Conservation (phyloP, 148 eudicot genomes). For the Polygonum maritimum region DNA sequence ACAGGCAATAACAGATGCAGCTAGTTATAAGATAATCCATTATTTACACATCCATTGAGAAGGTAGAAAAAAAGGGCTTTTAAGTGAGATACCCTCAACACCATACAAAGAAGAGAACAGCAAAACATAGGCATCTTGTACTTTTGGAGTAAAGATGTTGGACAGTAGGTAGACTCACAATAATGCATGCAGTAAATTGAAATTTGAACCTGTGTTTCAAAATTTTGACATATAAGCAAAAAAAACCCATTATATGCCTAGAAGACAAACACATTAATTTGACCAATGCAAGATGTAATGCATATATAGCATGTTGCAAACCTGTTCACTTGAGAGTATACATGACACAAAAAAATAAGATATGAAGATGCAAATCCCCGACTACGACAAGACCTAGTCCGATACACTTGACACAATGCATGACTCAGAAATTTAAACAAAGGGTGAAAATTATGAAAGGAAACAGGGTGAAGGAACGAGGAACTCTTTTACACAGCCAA, state of each 20-base stretch:
- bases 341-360: slow-evolving; percentile 6
- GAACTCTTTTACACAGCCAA: slow-evolving; percentile 6
- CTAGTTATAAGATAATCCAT: not conserved
- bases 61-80: not conserved
- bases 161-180: not conserved
- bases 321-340: slow-evolving; percentile 11
- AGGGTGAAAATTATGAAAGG: not conserved
- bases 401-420: slow-evolving; percentile 4
- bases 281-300: not conserved
- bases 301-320: not conserved
- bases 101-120: not conserved
- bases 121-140: not conserved
- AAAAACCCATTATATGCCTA: not conserved
- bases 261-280: not conserved
- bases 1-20: not conserved
- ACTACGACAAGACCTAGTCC: slow-evolving; percentile 7
- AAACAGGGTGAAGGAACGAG: not conserved
- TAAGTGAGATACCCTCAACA: not conserved
- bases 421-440: not conserved
- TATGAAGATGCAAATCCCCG: slow-evolving; percentile 10
- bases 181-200: not conserved
- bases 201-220: not conserved
- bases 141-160: not conserved
- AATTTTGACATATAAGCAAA: not conserved
- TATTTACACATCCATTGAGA: not conserved